Conservation (phyloP, 129 eudicot genomes). For the Glebionis coronaria region DNA sequence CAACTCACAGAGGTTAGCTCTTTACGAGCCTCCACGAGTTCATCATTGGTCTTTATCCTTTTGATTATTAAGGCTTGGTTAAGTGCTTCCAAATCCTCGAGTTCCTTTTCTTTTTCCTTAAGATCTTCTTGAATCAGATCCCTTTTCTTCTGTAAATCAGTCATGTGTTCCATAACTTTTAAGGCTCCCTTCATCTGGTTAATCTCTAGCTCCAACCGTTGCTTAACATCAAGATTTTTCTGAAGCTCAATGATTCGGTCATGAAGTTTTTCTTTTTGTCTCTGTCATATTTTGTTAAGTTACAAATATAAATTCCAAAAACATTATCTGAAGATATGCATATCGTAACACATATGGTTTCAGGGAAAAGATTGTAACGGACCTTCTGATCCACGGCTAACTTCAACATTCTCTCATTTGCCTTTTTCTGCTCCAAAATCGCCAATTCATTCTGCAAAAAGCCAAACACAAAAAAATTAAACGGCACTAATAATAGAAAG, state of each 20-base stretch:
- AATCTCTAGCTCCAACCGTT: slow-evolving; percentile 47
- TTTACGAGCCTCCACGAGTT: slow-evolving; percentile 74
- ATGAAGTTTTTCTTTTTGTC: slow-evolving; percentile 52
- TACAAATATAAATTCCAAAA: slow-evolving; percentile 7
- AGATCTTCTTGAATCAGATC: slow-evolving; percentile 32
- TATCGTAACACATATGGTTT: neutral
- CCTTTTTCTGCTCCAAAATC: slow-evolving; percentile 49
- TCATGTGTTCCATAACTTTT: slow-evolving; percentile 51
- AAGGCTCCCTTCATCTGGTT: slow-evolving; percentile 47
- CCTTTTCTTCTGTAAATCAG: slow-evolving; percentile 27
- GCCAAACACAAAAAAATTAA: neutral
- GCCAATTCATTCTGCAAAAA: slow-evolving; percentile 58
- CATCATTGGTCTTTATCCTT: slow-evolving; percentile 52
- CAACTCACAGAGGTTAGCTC: slow-evolving; percentile 49
- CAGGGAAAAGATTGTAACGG: too few species aligned
- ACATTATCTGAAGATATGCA: slow-evolving; percentile 8
- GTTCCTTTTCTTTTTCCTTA: slow-evolving; percentile 53
- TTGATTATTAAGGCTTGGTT: slow-evolving; percentile 47
- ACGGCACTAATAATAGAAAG: neutral
- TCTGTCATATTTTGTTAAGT: slow-evolving; percentile 31
- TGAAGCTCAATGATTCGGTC: slow-evolving; percentile 47
- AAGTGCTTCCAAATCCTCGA: slow-evolving; percentile 39
- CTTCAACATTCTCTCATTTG: slow-evolving; percentile 51
- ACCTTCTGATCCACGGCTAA: slow-evolving; percentile 34
- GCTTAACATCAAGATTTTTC: slow-evolving; percentile 57